Percentiles rank a stretch among this genome's conserved stretches.
Evolutionary conservation across 257 asterid genomes (phyloP).

Genomic region (Nicotiana otophora): DNA sequence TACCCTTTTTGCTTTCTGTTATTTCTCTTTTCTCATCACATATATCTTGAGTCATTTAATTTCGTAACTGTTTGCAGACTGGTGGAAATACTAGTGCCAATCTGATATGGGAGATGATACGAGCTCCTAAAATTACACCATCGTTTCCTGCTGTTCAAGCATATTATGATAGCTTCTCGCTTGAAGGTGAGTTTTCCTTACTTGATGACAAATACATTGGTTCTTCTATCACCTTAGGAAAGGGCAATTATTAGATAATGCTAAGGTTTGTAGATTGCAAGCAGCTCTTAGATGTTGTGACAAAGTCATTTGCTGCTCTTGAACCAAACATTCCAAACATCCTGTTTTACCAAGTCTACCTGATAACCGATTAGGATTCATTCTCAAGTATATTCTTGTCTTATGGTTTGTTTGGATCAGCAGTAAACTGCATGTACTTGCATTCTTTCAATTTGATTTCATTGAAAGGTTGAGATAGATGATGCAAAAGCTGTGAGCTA

Average conservation of each 20-base stretch:
- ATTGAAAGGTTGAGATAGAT: not conserved
- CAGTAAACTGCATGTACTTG: not conserved
- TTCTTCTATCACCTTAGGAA: not conserved
- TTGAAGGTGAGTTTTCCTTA: constrained; percentile 53
- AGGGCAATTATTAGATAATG: not conserved
- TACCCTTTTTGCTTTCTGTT: not conserved
- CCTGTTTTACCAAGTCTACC: not conserved
- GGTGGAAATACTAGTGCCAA: constrained; percentile 82
- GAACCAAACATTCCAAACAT: not conserved
- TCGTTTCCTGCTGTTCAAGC: constrained; percentile 57
- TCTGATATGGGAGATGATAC: constrained; percentile 85
- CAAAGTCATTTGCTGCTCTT: not conserved
- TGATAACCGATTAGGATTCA: not conserved
- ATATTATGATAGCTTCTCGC: constrained; percentile 42
- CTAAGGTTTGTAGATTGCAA: not conserved
- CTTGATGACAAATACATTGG: not conserved
- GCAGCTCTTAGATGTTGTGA: not conserved
- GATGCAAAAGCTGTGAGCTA: not conserved
- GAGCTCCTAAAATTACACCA: constrained; percentile 45
- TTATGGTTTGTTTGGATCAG: not conserved
- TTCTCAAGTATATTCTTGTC: not conserved
- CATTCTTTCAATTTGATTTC: not conserved
- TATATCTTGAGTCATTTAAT: not conserved
- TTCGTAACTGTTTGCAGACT: constrained; percentile 35
- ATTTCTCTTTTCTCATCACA: not conserved